phyloP scores from a whole-genome alignment of 2,329 filamentous ascomycete species.

The Ciborinia camelliae region DNA sequence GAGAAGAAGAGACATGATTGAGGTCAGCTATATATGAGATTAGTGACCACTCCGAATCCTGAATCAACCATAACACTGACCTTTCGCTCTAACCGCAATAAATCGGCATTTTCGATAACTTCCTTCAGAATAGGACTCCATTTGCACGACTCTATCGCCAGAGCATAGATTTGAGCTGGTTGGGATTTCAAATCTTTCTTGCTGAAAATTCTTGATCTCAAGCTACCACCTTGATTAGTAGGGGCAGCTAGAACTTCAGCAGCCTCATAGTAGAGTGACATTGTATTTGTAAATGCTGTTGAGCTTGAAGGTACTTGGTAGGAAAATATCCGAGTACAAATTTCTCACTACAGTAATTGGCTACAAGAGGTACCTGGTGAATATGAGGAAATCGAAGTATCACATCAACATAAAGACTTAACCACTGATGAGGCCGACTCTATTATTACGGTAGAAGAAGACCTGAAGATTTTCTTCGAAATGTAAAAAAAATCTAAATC shows the following conservation, averaged over 20 bases:
- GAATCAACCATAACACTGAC: constrained; percentile 44
- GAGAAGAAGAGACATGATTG: constrained; percentile 74
- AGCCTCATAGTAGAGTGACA: constrained; percentile 96
- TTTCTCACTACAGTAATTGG: constrained; percentile 11
- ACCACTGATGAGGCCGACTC: not conserved
- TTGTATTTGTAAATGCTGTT: constrained; percentile 40
- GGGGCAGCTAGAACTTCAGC: constrained; percentile 67
- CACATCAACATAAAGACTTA: not conserved
- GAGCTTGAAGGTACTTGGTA: not conserved
- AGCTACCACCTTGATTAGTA: constrained; percentile 68
- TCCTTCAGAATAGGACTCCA: constrained; percentile 85
- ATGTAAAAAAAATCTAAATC: not conserved
- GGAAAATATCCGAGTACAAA: constrained; percentile 16
- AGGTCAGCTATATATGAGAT: constrained; percentile 61
- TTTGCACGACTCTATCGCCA: constrained; percentile 84
- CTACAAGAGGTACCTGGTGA: not conserved
- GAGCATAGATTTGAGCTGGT: constrained; percentile 78
- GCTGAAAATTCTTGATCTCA: constrained; percentile 81
- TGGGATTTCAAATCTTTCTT: constrained; percentile 72
- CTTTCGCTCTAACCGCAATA: constrained; percentile 81
- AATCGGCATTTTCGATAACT: constrained; percentile 75
- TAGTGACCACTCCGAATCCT: constrained; percentile 6
- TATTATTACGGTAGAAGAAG: not conserved
- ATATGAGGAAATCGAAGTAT: not conserved
- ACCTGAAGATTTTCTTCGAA: not conserved